Percentiles rank a stretch among this genome's conserved stretches.
These are phyloP conservation scores for Dillenia turbinata DNA, from an alignment of 164 flowering plant species.

Conservation along the genomic window DNA sequence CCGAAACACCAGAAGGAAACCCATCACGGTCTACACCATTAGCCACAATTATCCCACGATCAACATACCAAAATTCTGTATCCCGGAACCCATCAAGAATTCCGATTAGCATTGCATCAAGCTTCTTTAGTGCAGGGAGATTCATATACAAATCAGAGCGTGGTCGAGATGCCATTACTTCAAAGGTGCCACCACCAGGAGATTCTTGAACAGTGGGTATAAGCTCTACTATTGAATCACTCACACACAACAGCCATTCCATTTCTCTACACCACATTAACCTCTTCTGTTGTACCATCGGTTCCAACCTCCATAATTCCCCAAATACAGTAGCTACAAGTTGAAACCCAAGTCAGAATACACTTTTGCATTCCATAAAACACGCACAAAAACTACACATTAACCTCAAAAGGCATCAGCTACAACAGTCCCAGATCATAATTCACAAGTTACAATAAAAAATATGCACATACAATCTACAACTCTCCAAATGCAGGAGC, in stretches of 20 bases:
- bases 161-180: constrained; percentile 59
- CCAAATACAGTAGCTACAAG: constrained; percentile 65
- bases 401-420: no score
- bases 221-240: constrained; percentile 67
- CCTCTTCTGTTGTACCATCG: constrained; percentile 54
- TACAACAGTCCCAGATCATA: no score
- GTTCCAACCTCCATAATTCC: constrained; percentile 72
- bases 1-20: constrained; percentile 17
- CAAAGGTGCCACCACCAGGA: constrained; percentile 62
- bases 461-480: no score
- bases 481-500: no score
- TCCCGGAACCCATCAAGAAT: no score
- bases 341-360: background rate
- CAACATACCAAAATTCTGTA: constrained; percentile 59
- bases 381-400: no score
- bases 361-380: background rate
- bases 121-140: constrained; percentile 51
- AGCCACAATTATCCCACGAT: no score
- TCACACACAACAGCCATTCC: constrained; percentile 63
- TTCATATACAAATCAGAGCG: constrained; percentile 55
- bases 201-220: constrained; percentile 54
- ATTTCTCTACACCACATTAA: constrained; percentile 71
- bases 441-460: no score
- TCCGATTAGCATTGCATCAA: no score
- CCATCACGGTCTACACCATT: constrained; percentile 14